Percentiles rank a stretch among this genome's conserved stretches.
Evolutionary conservation across 1,284 basidiomycete species (phyloP).

Genomic region (Cutaneotrichosporon sp.): DNA sequence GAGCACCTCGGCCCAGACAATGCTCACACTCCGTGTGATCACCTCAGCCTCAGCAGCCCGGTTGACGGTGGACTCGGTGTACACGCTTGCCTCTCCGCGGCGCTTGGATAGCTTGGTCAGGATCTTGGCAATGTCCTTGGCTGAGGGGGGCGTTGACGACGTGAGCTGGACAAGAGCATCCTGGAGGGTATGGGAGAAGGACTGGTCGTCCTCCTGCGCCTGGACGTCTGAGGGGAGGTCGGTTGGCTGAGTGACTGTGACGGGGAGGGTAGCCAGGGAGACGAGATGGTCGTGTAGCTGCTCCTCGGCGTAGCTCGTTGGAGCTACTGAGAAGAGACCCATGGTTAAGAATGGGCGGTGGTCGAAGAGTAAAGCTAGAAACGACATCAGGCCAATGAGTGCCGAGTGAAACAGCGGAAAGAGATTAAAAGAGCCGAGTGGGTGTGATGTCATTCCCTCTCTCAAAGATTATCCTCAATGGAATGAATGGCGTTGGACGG

Average conservation of each 20-base stretch:
- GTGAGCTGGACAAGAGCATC: constrained; percentile 35
- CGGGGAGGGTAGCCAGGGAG: constrained; percentile 42
- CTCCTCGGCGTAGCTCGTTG: constrained; percentile 42
- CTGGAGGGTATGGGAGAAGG: constrained; percentile 19
- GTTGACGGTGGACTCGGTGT: constrained; percentile 23
- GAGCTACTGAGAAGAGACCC: constrained; percentile 19
- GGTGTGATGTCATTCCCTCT: no score
- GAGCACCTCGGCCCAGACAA: constrained; percentile 45
- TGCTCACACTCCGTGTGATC: constrained; percentile 40
- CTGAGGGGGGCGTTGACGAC: constrained; percentile 23
- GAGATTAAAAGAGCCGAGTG: no score
- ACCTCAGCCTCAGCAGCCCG: constrained; percentile 38
- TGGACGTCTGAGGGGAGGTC: neutral
- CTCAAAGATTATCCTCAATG: no score
- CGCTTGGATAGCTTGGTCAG: constrained; percentile 17
- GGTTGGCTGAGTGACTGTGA: constrained; percentile 21
- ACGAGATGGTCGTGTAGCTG: constrained; percentile 39
- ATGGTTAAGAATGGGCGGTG: no score
- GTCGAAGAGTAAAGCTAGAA: no score
- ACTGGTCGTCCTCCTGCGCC: neutral
- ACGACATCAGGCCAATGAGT: no score
- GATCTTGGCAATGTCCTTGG: constrained; percentile 27
- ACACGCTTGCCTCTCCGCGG: neutral
- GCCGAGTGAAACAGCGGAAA: no score
- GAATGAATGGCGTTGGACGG: no score